These are phyloP conservation scores for Paraphaeosphaeria minitans DNA, from an alignment of 2,329 filamentous ascomycete species.

Conservation along the genomic window DNA sequence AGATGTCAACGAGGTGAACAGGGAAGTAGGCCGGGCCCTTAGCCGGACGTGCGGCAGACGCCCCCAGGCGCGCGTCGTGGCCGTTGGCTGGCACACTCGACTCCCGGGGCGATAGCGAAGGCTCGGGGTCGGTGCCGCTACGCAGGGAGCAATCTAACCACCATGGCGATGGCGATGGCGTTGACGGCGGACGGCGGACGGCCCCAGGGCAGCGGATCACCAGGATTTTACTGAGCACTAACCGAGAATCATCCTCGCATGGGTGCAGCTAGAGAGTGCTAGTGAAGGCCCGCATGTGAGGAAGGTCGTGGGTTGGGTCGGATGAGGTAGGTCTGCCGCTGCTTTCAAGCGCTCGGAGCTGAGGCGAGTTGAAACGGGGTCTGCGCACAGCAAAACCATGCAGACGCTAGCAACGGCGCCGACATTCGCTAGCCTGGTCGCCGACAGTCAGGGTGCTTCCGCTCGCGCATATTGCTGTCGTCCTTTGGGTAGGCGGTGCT, in stretches of 20 bases:
- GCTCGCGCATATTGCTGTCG: not conserved
- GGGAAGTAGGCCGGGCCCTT: constrained; percentile 32
- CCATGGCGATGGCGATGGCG: constrained; percentile 30
- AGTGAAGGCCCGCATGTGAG: not conserved
- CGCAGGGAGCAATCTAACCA: constrained; percentile 26
- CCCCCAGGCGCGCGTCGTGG: constrained; percentile 31
- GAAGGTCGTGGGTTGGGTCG: constrained; percentile 2
- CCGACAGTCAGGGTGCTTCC: not conserved
- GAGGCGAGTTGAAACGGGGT: constrained; percentile 7
- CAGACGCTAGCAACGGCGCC: not conserved
- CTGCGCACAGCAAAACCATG: not conserved
- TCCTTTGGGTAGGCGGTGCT: constrained; percentile 3
- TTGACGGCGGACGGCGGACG: constrained; percentile 30
- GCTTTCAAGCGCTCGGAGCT: not conserved
- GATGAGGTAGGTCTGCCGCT: constrained; percentile 18
- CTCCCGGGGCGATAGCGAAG: constrained; percentile 10
- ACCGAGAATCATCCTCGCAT: constrained; percentile 33
- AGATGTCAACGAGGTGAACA: constrained; percentile 30
- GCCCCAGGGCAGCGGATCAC: constrained; percentile 32
- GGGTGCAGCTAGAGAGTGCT: constrained; percentile 3
- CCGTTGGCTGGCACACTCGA: constrained; percentile 31
- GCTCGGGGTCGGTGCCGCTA: constrained; percentile 27
- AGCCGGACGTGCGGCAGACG: constrained; percentile 34
- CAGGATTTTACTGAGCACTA: constrained; percentile 21
- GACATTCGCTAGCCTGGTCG: not conserved